A percentile compares a stretch with the other conserved stretches of the same genome.
phyloP scores from a whole-genome alignment of 148 eudicot genomes.

The Gaultheria prostrata region DNA sequence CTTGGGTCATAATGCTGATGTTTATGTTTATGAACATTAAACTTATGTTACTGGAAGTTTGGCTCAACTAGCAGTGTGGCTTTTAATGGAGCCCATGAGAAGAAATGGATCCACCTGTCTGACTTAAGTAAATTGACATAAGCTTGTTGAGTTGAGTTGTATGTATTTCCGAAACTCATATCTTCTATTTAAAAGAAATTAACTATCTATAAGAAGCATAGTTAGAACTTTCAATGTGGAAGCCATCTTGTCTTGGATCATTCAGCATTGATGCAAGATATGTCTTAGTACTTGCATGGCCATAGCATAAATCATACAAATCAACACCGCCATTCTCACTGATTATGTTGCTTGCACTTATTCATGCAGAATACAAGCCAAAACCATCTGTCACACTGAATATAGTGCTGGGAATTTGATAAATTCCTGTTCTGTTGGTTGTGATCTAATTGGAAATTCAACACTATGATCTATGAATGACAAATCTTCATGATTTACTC shows the following conservation, averaged over 20 bases:
- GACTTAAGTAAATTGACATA: not conserved
- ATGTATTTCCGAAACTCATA: not conserved
- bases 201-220: not conserved
- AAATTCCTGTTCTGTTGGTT: not conserved
- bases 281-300: not conserved
- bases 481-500: not conserved
- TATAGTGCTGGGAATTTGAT: slow-evolving; percentile 5
- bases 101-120: not conserved
- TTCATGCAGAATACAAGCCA: not conserved
- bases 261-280: not conserved
- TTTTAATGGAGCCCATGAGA: not conserved
- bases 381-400: not conserved
- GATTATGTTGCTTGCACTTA: not conserved
- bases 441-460: not conserved
- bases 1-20: slow-evolving; percentile 2
- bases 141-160: slow-evolving; percentile 1
- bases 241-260: not conserved
- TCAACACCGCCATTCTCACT: not conserved
- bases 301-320: not conserved
- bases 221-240: not conserved
- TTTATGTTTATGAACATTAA: not conserved
- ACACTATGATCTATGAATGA: not conserved
- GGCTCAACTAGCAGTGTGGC: not conserved
- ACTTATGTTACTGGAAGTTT: not conserved
- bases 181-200: not conserved